These are phyloP conservation scores for Diphasiastrum complanatum DNA, from an alignment of 83 land plant genomes.

Conservation along the genomic window DNA sequence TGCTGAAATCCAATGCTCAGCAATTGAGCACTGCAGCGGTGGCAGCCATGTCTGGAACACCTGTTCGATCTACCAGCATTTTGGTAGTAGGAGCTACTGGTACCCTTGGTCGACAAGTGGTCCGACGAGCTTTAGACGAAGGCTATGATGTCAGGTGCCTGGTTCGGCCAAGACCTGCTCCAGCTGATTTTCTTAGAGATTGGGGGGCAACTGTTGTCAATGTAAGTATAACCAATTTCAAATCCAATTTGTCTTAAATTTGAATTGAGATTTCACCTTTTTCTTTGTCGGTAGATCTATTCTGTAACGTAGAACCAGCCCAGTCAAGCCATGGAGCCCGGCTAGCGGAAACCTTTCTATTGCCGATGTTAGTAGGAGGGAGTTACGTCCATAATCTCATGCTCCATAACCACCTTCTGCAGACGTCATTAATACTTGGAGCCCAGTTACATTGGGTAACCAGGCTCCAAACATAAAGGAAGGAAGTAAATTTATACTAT, in stretches of 20 bases:
- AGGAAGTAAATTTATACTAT: too few species aligned
- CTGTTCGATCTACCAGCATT: constrained; percentile 83
- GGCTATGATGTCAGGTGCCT: constrained; percentile 98
- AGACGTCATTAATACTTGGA: too few species aligned
- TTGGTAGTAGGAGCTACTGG: constrained; percentile 95
- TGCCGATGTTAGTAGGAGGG: too few species aligned
- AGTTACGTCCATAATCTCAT: too few species aligned
- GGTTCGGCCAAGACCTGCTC: constrained; percentile 88
- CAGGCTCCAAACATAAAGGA: too few species aligned
- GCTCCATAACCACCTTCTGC: too few species aligned
- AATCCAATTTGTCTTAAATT: not conserved
- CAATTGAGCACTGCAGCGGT: constrained; percentile 27
- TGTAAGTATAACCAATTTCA: constrained; percentile 34
- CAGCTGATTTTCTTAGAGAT: constrained; percentile 97
- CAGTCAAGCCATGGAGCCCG: too few species aligned
- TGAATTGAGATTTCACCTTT: not conserved
- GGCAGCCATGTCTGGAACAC: constrained; percentile 64
- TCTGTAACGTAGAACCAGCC: too few species aligned
- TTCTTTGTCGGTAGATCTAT: too few species aligned
- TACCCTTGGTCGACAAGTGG: constrained; percentile 92
- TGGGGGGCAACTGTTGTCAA: constrained; percentile 99
- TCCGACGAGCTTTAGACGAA: constrained; percentile 88
- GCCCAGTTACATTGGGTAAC: too few species aligned
- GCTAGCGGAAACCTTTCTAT: too few species aligned
- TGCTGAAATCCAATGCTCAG: constrained; percentile 34